phyloP scores from a whole-genome alignment of 805 yeast species.

The Blastobotrys peoriensis region DNA sequence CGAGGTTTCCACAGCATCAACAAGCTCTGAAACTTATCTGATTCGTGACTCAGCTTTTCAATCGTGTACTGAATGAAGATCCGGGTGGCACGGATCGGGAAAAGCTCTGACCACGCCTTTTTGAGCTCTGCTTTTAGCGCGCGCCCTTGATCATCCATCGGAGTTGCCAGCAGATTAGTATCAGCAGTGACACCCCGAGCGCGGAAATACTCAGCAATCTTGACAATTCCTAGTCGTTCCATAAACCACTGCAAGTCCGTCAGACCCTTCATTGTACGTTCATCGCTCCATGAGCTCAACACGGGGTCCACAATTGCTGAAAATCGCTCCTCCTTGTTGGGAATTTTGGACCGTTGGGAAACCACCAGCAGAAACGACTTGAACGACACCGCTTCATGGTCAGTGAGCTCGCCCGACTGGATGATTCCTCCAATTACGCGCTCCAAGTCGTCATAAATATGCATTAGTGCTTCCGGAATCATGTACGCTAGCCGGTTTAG shows the following conservation, averaged over 20 bases:
- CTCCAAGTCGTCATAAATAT: conserved; percentile 77
- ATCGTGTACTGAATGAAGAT: conserved; percentile 92
- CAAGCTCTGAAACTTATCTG: conserved; percentile 64
- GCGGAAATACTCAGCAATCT: conserved; percentile 85
- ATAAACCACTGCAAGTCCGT: conserved; percentile 93
- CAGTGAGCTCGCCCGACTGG: conserved; percentile 63
- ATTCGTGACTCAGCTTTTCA: conserved; percentile 77
- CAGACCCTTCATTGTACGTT: conserved; percentile 82
- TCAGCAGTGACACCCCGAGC: conserved; percentile 71
- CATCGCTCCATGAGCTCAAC: conserved; percentile 85
- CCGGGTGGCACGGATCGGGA: conserved; percentile 94
- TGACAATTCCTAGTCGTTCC: conserved; percentile 94
- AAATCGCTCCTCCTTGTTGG: conserved; percentile 70
- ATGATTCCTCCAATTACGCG: conserved; percentile 68
- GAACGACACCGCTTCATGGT: conserved; percentile 90
- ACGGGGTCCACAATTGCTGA: conserved; percentile 90
- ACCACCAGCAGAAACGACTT: conserved; percentile 87
- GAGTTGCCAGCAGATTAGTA: conserved; percentile 67
- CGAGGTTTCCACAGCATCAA: conserved; percentile 87
- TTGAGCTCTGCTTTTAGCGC: conserved; percentile 68
- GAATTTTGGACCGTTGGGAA: conserved; percentile 68
- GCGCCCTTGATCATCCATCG: conserved; percentile 87
- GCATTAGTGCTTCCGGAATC: conserved; percentile 85
- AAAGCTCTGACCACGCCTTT: conserved; percentile 87
- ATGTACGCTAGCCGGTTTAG: conserved; percentile 87